These are phyloP conservation scores for Acorus calamus DNA, from an alignment of 106 monocot species.

Conservation along the genomic window DNA sequence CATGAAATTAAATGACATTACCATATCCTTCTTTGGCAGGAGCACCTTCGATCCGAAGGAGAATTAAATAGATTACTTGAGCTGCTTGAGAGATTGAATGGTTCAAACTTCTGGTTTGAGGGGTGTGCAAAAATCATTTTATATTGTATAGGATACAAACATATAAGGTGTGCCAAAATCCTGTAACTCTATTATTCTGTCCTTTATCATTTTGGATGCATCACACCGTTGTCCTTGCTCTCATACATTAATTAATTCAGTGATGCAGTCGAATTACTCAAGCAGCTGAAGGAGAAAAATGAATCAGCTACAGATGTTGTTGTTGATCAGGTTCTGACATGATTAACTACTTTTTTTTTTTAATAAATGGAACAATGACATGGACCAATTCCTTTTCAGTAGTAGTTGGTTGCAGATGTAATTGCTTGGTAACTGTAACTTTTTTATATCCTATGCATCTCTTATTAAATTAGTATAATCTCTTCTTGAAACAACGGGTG, in stretches of 20 bases:
- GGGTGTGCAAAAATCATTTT: constrained; percentile 63
- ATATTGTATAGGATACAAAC: constrained; percentile 63
- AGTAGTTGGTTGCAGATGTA: background rate
- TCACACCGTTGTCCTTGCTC: no score
- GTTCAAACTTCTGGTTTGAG: constrained; percentile 66
- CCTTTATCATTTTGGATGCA: background rate
- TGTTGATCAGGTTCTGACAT: constrained; percentile 66
- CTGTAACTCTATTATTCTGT: background rate
- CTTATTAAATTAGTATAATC: no score
- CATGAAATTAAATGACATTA: no score
- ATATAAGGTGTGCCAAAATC: constrained; percentile 27
- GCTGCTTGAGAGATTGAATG: constrained; percentile 56
- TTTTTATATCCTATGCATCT: no score
- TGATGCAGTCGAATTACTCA: constrained; percentile 54
- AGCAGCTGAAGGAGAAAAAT: constrained; percentile 55
- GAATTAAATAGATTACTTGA: constrained; percentile 55
- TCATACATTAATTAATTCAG: constrained; percentile 16
- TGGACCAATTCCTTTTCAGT: background rate
- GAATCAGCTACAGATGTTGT: constrained; percentile 36
- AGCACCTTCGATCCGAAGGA: constrained; percentile 35
- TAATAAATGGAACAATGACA: background rate
- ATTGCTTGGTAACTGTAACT: no score
- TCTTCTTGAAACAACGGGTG: no score
- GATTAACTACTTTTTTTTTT: background rate
- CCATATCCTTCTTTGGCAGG: constrained; percentile 23